Evolutionary conservation across 2,329 filamentous ascomycete genomes (phyloP).

Genomic region (Diplodia corticola): DNA sequence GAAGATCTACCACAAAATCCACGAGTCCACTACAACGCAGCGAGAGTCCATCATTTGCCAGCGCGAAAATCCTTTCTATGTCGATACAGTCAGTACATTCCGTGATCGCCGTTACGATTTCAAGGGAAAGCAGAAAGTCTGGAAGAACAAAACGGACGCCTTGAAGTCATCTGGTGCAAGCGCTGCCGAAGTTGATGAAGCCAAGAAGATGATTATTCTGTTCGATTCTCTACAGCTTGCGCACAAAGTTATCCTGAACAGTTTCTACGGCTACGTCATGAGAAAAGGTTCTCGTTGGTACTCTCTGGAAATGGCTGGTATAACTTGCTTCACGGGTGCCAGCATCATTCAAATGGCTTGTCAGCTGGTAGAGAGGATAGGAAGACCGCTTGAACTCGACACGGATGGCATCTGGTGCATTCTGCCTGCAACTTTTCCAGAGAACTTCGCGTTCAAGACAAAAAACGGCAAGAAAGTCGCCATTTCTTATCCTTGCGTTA

Average conservation of each 20-base stretch:
- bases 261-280: conserved; percentile 99
- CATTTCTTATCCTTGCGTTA: conserved; percentile 98
- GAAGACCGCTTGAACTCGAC: conserved; percentile 88
- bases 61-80: conserved; percentile 96
- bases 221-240: conserved; percentile 95
- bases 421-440: conserved; percentile 90
- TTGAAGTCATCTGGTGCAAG: conserved; percentile 81
- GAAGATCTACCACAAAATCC: conserved; percentile 99
- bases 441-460: conserved; percentile 92
- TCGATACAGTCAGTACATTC: conserved; percentile 93
- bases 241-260: conserved; percentile 98
- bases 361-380: conserved; percentile 88
- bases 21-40: conserved; percentile 88
- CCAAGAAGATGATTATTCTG: conserved; percentile 97
- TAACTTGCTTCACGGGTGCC: conserved; percentile 94
- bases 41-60: conserved; percentile 98
- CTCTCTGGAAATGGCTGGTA: conserved; percentile 98
- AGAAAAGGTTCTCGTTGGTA: conserved; percentile 98
- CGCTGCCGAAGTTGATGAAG: conserved; percentile 77
- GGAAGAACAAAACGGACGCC: conserved; percentile 93
- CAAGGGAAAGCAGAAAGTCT: conserved; percentile 96
- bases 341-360: conserved; percentile 96
- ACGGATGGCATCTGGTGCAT: conserved; percentile 99
- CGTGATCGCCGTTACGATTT: conserved; percentile 97
- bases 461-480: conserved; percentile 94